Percentiles rank a stretch among this genome's conserved stretches.
phyloP scores from a whole-genome alignment of 2,329 filamentous ascomycete species.

The Blastomyces parvus region DNA sequence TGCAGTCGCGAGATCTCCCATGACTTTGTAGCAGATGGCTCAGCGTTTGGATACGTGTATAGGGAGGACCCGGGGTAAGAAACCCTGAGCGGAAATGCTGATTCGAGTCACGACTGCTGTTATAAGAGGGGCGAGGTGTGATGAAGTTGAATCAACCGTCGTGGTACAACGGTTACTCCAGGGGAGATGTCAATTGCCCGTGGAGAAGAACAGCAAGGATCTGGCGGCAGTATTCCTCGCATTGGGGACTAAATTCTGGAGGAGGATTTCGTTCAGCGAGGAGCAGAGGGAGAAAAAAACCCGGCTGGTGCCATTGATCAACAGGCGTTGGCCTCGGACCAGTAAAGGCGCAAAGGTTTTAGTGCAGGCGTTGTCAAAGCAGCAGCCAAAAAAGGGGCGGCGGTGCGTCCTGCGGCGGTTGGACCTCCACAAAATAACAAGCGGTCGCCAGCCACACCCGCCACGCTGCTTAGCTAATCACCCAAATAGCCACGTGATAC shows the following conservation, averaged over 20 bases:
- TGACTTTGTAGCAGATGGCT: neutral
- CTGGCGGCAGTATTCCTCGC: neutral
- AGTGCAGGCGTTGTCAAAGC: neutral
- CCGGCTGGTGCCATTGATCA: constrained; percentile 1
- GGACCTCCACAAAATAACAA: neutral
- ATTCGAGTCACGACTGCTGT: neutral
- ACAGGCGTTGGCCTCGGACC: neutral
- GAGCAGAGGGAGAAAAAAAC: neutral
- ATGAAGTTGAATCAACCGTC: neutral
- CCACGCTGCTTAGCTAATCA: neutral
- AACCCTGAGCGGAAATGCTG: neutral
- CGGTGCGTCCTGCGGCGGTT: no score
- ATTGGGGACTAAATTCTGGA: neutral
- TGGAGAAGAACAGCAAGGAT: neutral
- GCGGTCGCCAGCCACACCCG: neutral
- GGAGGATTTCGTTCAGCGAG: neutral
- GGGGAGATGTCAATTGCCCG: neutral
- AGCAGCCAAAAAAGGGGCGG: neutral
- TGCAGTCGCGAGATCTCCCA: neutral
- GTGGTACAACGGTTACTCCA: neutral
- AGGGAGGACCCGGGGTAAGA: neutral
- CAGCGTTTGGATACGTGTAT: neutral
- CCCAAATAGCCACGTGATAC: neutral
- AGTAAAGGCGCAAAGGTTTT: neutral
- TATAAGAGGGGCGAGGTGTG: neutral